Evolutionary conservation across 345 rosid species (phyloP), one percentile per base, ranked within the genome.

Genomic region (Excoecaria cochinchinensis): DNA sequence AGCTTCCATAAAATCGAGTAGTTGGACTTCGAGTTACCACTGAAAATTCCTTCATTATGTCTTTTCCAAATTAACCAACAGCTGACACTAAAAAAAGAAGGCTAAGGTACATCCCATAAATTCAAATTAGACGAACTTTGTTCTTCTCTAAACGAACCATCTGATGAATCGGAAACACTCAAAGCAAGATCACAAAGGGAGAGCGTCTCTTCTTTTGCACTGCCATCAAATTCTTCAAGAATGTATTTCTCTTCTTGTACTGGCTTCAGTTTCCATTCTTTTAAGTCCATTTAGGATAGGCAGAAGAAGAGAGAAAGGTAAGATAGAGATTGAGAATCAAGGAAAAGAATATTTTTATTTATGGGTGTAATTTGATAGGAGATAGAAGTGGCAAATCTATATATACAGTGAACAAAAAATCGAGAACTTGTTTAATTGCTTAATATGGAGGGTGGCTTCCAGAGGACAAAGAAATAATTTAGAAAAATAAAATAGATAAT

Each of bases 111-210:
- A n/a, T 87, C 87, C 3, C 87, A 89, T 22, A 76, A 56, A 58
- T 87, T 86, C 6, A 67, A 78, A 67, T 82, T 76, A 57, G 15
- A 21, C 17, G 64, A 53, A 31, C 59, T 24, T 16, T 63, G 75
- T 24, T 72, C 82, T 51, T 70, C 76, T 3, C 47, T 38, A 47
- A 73, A 68, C 74, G 12, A 46, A 9, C 58, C 40, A 22, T 73
- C 71, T 70, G 75, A 50, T 4, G 67, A 73, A 40, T 40, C 75
- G 24, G 44, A 46, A 50, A 71, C 57, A 70, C 59, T 42, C 1
- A 69, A 59, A 2, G 84, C 83, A 21, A 87, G 88, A 78, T 89
- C 85, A 19, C 80, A 81, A 19, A 87, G 82, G 8, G 92, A 89
- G 11, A 89, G 84, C 9, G 88, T 76, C 38, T 89, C 90, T 50